Evolutionary conservation across 2,329 filamentous ascomycete species (phyloP), one percentile per base, ranked within the genome.

Genomic region (Aspergillus pseudoglaucus): DNA sequence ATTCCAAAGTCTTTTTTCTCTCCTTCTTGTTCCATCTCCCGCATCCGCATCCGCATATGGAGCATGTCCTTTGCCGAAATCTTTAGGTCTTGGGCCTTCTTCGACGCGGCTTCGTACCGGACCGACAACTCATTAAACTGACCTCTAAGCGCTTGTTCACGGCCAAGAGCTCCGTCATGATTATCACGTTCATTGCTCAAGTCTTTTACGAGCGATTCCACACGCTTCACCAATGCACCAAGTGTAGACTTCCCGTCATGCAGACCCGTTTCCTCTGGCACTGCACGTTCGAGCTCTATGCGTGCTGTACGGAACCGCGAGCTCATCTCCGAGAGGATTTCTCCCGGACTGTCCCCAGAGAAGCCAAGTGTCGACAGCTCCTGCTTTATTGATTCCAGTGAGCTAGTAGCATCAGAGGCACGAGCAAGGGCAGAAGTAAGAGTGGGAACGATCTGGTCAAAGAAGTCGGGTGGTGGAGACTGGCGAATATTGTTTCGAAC

Each of bases 61-160:
- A 74, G 60, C 63, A 75, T 70, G 46, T 75, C 71, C 18, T 69
- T 62, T 4, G 70, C 66, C n/a, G 71, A 69, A n/a, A 65, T 63
- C 52, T 74, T 70, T 5, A 75, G 56, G 9, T 62, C 62, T 10
- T 56, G 54, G 39, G 70, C 64, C 45, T 68, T 68, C 22, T 59
- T 61, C 23, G 60, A 61, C 5, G 67, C 64, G 15, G 62, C 59
- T 44, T 73, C 67, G 27, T 68, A 63, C 17, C 67, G 63, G 30
- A 60, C 47, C 17, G 74, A 53, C n/a, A 70, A 58, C 38, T 61
- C 61, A 42, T 75, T 67, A 38, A 75, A 76, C 45, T 75, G 69
- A 14, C 64, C 64, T n/a, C 66, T 65, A 23, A 76, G 56, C 14
- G 64, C 67, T 30, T 58, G 62, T 53, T 75, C 70, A 15, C 68